A percentile compares a stretch with the other conserved stretches of the same genome.
These are phyloP conservation scores for Penium margaritaceum DNA, from an alignment of 139 green algal species.

Conservation along the genomic window DNA sequence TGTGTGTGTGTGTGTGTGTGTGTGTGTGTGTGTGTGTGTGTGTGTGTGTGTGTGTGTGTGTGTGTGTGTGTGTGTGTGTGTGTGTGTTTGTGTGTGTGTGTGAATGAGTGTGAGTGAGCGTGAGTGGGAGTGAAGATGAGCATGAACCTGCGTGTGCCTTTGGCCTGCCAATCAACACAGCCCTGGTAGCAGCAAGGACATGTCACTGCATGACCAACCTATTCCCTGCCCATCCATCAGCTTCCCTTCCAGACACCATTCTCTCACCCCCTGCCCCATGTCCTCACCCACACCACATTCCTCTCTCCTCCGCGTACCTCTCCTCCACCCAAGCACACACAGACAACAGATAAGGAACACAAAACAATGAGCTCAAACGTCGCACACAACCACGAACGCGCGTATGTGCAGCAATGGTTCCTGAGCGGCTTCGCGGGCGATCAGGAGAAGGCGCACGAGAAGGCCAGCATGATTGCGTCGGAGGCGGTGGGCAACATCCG, in stretches of 20 bases:
- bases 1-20: not conserved
- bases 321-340: no score
- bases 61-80: not conserved
- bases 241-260: no score
- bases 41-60: not conserved
- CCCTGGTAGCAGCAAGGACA: not conserved
- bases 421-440: slow-evolving; percentile 36
- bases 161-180: not conserved
- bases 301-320: no score
- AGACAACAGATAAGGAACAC: no score
- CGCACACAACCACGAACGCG: no score
- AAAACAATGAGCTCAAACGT: no score
- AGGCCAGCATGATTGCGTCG: slow-evolving; percentile 2
- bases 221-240: no score
- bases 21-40: not conserved
- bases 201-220: not conserved
- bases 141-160: not conserved
- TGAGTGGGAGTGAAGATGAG: not conserved
- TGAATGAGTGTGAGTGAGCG: not conserved
- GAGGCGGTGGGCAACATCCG: slow-evolving; percentile 46
- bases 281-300: no score
- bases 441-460: slow-evolving; percentile 20
- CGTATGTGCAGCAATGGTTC: slow-evolving; percentile 15
- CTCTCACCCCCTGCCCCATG: no score
- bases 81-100: not conserved